Conservation (phyloP, 2,329 filamentous ascomycete genomes). For the Fusarium sp. region DNA sequence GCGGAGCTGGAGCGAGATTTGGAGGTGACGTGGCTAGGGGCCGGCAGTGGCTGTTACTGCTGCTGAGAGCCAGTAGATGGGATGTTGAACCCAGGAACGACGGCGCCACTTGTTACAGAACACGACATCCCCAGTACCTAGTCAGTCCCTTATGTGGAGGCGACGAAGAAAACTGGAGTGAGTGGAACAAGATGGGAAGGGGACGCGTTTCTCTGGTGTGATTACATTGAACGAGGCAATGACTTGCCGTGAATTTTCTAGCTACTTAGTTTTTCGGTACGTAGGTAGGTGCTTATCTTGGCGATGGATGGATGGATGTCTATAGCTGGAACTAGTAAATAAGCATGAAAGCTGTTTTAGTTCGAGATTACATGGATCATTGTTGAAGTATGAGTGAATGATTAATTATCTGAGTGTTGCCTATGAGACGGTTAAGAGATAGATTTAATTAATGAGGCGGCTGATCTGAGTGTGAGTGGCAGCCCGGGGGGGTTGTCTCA, state of each 20-base stretch:
- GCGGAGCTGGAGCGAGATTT: constrained; percentile 23
- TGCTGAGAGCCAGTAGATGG: constrained; percentile 25
- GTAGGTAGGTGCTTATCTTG: constrained; percentile 26
- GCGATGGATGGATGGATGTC: constrained; percentile 13
- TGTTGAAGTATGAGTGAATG: background rate
- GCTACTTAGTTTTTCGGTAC: constrained; percentile 6
- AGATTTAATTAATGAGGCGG: background rate
- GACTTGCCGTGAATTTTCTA: constrained; percentile 30
- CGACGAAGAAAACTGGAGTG: constrained; percentile 28
- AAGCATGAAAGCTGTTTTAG: constrained; percentile 30
- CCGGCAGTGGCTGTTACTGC: constrained; percentile 28
- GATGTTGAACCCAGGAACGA: constrained; percentile 17
- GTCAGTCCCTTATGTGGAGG: constrained; percentile 1
- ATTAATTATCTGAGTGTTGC: constrained; percentile 1
- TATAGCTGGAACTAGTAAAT: constrained; percentile 39
- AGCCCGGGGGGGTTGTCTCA: constrained; percentile 7
- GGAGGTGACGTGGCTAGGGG: constrained; percentile 32
- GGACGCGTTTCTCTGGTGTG: background rate
- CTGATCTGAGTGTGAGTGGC: constrained; percentile 10
- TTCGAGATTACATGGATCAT: background rate
- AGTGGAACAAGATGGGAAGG: constrained; percentile 19
- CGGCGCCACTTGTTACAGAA: constrained; percentile 36
- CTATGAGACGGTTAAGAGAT: background rate
- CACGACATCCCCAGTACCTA: background rate
- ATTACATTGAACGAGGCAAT: constrained; percentile 13